Evolutionary conservation across 2,329 filamentous ascomycete species (phyloP).

Genomic region (Paraphaeosphaeria minitans): DNA sequence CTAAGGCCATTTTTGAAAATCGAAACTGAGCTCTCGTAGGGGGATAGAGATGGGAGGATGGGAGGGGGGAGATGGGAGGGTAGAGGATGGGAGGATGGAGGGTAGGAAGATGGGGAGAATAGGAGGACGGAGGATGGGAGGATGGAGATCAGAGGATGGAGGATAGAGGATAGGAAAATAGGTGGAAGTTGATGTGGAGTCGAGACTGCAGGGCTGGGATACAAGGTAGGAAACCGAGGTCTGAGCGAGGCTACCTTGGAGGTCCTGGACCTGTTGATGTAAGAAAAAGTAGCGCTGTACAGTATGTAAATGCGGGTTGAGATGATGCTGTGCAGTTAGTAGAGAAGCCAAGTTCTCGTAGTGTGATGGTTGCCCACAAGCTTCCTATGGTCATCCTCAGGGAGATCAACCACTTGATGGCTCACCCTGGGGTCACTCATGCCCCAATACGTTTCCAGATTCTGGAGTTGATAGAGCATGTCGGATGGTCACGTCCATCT

Average conservation of each 20-base stretch:
- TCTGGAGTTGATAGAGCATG: no score
- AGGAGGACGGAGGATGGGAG: no score
- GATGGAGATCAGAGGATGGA: no score
- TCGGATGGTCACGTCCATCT: no score
- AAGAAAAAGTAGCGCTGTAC: neutral
- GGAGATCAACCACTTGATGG: neutral
- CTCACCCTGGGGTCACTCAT: no score
- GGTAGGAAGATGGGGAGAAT: no score
- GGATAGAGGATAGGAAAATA: neutral
- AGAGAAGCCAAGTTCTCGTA: neutral
- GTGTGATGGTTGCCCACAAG: no score
- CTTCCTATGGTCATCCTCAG: neutral
- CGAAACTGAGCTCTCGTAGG: neutral
- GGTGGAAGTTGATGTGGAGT: neutral
- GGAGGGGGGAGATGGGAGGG: no score
- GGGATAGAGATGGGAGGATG: no score
- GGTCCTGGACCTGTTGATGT: neutral
- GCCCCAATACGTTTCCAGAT: no score
- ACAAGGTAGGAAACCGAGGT: neutral
- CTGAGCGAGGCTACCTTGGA: constrained; percentile 12
- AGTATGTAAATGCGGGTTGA: neutral
- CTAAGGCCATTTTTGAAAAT: neutral
- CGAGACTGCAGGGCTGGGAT: neutral
- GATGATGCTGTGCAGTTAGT: neutral
- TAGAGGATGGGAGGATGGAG: no score